phyloP scores from a whole-genome alignment of 495 filamentous ascomycete species.

The Apodospora peruviana region DNA sequence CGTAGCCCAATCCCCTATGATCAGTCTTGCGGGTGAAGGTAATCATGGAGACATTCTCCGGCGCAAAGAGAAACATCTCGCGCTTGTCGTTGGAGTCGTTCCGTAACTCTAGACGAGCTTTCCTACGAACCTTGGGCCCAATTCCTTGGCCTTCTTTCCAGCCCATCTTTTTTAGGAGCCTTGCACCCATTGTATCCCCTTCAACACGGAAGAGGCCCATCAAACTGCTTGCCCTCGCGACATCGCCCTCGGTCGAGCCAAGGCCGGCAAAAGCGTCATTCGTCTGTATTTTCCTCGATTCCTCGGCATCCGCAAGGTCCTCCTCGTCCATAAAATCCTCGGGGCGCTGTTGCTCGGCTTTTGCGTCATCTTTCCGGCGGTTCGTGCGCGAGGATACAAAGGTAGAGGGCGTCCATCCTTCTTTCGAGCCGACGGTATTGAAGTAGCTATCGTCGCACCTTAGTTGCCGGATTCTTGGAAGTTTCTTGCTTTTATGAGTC shows the following conservation, averaged over 20 bases:
- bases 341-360: slow-evolving; percentile 52
- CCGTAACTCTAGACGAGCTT: slow-evolving; percentile 60
- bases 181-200: slow-evolving; percentile 86
- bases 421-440: slow-evolving; percentile 96
- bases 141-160: slow-evolving; percentile 94
- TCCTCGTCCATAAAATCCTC: slow-evolving; percentile 99
- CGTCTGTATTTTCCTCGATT: slow-evolving; percentile 67
- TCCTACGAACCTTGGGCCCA: slow-evolving; percentile 79
- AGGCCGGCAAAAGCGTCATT: slow-evolving; percentile 67
- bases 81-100: slow-evolving; percentile 31
- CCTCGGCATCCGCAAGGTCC: slow-evolving; percentile 82
- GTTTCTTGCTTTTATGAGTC: neutral
- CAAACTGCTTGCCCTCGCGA: slow-evolving; percentile 47
- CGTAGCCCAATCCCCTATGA: slow-evolving; percentile 76
- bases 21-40: slow-evolving; percentile 71
- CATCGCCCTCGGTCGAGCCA: slow-evolving; percentile 60
- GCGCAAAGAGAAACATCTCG: slow-evolving; percentile 80
- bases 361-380: slow-evolving; percentile 60
- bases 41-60: slow-evolving; percentile 74
- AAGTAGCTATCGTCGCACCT: slow-evolving; percentile 62
- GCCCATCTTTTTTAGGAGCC: slow-evolving; percentile 86
- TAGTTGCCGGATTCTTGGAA: neutral
- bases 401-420: slow-evolving; percentile 89
- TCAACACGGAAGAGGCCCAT: slow-evolving; percentile 69
- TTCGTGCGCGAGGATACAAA: slow-evolving; percentile 88